phyloP scores from a whole-genome alignment of 1,284 basidiomycete species.

The Binderoboletus segoi region DNA sequence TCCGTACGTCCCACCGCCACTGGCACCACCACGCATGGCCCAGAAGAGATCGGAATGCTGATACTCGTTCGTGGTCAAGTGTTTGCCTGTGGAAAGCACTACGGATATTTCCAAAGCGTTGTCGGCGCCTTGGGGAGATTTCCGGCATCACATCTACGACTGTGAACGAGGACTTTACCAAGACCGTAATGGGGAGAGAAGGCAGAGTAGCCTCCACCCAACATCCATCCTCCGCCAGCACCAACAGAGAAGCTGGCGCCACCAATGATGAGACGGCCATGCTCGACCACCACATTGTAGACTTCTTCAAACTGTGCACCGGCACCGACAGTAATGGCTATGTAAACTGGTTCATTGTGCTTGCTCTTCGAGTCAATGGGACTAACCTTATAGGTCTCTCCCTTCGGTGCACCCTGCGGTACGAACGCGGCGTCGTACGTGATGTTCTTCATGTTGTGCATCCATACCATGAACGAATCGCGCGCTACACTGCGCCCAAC shows the following conservation, averaged over 20 bases:
- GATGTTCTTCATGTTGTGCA: slow-evolving; percentile 43
- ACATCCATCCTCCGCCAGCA: slow-evolving; percentile 44
- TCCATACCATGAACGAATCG: slow-evolving; percentile 44
- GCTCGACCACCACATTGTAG: slow-evolving; percentile 39
- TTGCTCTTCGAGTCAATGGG: not conserved
- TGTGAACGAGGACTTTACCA: slow-evolving; percentile 29
- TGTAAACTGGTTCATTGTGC: not conserved
- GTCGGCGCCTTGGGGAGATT: slow-evolving; percentile 40
- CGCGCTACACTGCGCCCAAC: slow-evolving; percentile 41
- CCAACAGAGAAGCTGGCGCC: slow-evolving; percentile 43
- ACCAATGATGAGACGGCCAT: slow-evolving; percentile 41
- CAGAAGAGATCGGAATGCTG: slow-evolving; percentile 40
- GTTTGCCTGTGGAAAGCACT: slow-evolving; percentile 21
- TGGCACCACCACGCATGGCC: slow-evolving; percentile 55
- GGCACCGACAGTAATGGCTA: slow-evolving; percentile 44
- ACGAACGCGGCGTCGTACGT: slow-evolving; percentile 35
- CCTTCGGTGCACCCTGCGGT: slow-evolving; percentile 32
- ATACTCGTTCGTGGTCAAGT: slow-evolving; percentile 20
- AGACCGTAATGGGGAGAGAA: slow-evolving; percentile 47
- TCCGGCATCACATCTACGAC: not conserved
- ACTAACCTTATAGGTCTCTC: slow-evolving; percentile 17
- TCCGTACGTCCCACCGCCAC: slow-evolving; percentile 42
- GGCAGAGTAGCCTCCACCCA: slow-evolving; percentile 50
- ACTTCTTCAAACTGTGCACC: slow-evolving; percentile 51
- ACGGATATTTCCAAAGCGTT: slow-evolving; percentile 38